Base-by-base conservation (phyloP, 2,329 filamentous ascomycete genomes). In the Truncatella angustata region DNA sequence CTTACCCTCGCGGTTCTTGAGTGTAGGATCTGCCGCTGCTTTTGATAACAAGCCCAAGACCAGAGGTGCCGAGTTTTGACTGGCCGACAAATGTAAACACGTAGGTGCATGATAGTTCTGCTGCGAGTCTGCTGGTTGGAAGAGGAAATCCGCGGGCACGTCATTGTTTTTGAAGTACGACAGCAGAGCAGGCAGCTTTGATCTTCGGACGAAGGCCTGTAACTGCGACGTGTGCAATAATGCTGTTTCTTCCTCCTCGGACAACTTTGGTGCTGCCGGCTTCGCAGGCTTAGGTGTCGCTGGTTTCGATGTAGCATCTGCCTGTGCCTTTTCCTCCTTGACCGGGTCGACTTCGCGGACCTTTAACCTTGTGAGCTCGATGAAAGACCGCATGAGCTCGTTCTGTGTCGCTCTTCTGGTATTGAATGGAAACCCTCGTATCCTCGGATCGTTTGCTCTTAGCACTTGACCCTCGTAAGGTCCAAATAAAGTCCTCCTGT, bases 351-450 rank as follows among this genome's bases (percentile, higher is more conserved):
- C 81, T 56, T 89, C 87, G 45, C 84, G 85, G 43, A 96, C 80
- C 70, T 99, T 97, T 14, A 97, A 80, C 14, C 94, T 80, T 0
- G 94, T 99, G 28, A 99, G 79, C 72, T 99, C 94, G 56, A 96
- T 88, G 63, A 97, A 99, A 1, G 88, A 88, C 35, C 93, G 84
- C 88, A 97, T 94, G 0, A 99, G 84, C 69, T 99, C 94, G 44
- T 88, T 90, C 64, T 97, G 92, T 0, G 94, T 99, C 1, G 94
- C 91, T 52, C 94, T 80, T 11, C 91, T 82, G 7, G 94, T 99
- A 67, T 82, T 96, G 69, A 99, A 99, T 0, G 94, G 94, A 57
- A 99, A 97, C 0, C 90, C 87, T 51, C 94, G 81, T 62, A 96
- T 79, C 32, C 94, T 80, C 1, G 85, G 76, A 63, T 99, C 94